Evolutionary conservation across 176 grass and related monocot genomes (phyloP), one percentile per base, ranked within the genome.

Genomic region (Typha latifolia): DNA sequence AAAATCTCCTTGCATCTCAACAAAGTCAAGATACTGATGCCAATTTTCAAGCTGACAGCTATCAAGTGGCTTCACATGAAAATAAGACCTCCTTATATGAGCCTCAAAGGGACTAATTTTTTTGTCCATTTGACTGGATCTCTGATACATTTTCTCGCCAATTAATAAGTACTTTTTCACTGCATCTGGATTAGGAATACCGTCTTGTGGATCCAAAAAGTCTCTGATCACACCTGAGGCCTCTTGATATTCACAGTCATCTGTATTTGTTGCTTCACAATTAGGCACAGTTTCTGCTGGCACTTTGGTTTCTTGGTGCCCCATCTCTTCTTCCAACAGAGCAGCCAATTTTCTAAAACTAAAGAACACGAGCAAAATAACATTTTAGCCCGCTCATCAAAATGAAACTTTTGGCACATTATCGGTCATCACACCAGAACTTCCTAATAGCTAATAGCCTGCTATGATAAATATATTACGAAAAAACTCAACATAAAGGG

Each of bases 1-100:
- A 86, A 96, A 96, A 89, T 96, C 87, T 15, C 82, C 88, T 77
- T 96, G 74, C 37, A 76, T 88, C 74, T 91, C 92, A 69, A 86
- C 87, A 86, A 84, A 96, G 55, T 91, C 85, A 74, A 96, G 85
- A 84, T 96, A 96, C 13, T 18, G 68, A 71, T 89, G 88, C 92
- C 92, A 96, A 79, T 86, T 96, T 75, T 86, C 75, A 70, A 96
- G 88, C 69, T 96, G 84, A 69, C 49, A 61, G 67, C 84, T 77
- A 82, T 91, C 88, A 62, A 96, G 80, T 71, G 82, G 82, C 69
- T 88, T 96, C 80, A 86, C 78, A 86, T 91, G 84, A 63, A 96
- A 96, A 77, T 88, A 86, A 49, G 51, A 74, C 57, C 85, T 88
- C 74, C 74, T 86, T 77, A 96, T 91, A 59, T 47, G 76, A 69